phyloP scores from a whole-genome alignment of 257 asterid species.

The Solanum chmielewskii region DNA sequence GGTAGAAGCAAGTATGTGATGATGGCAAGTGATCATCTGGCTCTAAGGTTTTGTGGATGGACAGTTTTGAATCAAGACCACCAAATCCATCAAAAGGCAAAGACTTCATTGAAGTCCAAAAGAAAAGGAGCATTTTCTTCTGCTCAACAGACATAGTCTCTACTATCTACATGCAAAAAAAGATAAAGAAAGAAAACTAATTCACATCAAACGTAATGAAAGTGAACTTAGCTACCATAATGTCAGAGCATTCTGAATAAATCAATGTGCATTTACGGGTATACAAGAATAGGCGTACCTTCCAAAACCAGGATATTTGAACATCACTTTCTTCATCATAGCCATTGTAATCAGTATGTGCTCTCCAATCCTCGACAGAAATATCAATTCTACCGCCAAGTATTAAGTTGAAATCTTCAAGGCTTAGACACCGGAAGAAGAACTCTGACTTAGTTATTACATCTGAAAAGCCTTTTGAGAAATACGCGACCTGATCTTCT shows the following conservation, averaged over 20 bases:
- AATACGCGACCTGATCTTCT: slow-evolving; percentile 44
- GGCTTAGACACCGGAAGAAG: slow-evolving; percentile 54
- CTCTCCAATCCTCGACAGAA: slow-evolving; percentile 82
- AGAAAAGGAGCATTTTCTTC: slow-evolving; percentile 67
- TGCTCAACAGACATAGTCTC: slow-evolving; percentile 62
- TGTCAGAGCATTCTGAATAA: not conserved
- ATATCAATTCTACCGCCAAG: slow-evolving; percentile 57
- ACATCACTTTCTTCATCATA: slow-evolving; percentile 47
- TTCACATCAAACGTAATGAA: not conserved
- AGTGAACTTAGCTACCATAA: not conserved
- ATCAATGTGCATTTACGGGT: not conserved
- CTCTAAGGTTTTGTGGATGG: slow-evolving; percentile 40
- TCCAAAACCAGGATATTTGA: slow-evolving; percentile 88
- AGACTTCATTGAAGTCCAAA: slow-evolving; percentile 87
- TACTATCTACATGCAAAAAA: slow-evolving; percentile 31
- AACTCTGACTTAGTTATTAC: slow-evolving; percentile 19
- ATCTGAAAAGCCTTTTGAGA: slow-evolving; percentile 60
- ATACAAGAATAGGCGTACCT: slow-evolving; percentile 30
- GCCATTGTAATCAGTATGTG: slow-evolving; percentile 70
- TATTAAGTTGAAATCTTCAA: slow-evolving; percentile 59
- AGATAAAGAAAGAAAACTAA: not conserved
- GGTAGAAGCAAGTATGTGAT: slow-evolving; percentile 86
- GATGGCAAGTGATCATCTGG: slow-evolving; percentile 57
- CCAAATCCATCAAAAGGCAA: slow-evolving; percentile 77
- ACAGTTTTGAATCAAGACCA: slow-evolving; percentile 60